Evolutionary conservation across 352 stramenopile genomes (phyloP).

Genomic region (Phytophthora palmivora): DNA sequence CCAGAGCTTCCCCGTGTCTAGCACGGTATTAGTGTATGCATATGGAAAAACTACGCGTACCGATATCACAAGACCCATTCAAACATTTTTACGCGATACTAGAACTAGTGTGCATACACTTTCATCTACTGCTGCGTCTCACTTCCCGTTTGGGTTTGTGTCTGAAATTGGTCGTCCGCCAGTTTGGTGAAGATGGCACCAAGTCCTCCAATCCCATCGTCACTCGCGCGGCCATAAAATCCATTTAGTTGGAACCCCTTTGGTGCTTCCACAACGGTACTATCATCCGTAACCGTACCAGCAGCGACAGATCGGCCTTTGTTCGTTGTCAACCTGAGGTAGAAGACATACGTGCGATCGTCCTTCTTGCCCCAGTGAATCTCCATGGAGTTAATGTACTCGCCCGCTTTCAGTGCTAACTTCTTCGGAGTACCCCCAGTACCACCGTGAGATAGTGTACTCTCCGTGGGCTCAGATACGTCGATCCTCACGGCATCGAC

Average conservation of each 20-base stretch:
- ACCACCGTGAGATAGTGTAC: constrained; percentile 20
- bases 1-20: no score
- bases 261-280: constrained; percentile 16
- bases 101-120: no score
- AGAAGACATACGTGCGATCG: constrained; percentile 25
- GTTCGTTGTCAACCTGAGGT: constrained; percentile 33
- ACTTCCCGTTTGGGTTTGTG: constrained; percentile 10
- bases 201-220: constrained; percentile 42
- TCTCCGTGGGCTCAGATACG: constrained; percentile 20
- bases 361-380: constrained; percentile 36
- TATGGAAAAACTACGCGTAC: no score
- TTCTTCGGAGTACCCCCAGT: constrained; percentile 8
- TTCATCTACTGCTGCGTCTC: constrained; percentile 11
- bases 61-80: no score
- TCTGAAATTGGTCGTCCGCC: constrained; percentile 13
- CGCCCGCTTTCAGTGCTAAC: constrained; percentile 15
- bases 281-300: constrained; percentile 21
- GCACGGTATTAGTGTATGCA: no score
- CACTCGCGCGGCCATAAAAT: constrained; percentile 30
- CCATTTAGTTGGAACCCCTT: constrained; percentile 32
- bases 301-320: constrained; percentile 23
- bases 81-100: no score
- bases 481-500: constrained; percentile 17
- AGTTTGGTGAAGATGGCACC: constrained; percentile 39
- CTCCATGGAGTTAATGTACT: constrained; percentile 41